These are phyloP conservation scores for Rhodotorula babjevae DNA, from an alignment of 768 basidiomycete genomes.

Conservation along the genomic window DNA sequence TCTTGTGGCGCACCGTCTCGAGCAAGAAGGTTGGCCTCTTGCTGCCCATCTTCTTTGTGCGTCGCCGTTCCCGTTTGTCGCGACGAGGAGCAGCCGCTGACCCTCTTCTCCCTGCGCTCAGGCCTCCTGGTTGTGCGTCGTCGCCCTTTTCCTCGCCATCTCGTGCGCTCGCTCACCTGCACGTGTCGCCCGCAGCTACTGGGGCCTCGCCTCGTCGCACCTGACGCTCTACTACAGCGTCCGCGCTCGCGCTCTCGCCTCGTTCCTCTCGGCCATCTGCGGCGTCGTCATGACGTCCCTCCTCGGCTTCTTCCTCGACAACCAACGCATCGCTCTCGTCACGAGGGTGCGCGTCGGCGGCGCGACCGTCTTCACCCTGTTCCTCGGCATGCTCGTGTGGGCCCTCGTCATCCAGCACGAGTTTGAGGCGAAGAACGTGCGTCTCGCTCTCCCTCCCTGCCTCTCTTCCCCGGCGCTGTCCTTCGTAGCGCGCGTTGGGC, in stretches of 20 bases:
- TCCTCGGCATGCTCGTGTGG: conserved; percentile 15
- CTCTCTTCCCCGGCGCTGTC: too few relatives aligned
- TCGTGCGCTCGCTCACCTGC: neutral
- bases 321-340: neutral
- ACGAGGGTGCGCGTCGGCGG: conserved; percentile 8
- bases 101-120: neutral
- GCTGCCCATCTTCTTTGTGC: conserved; percentile 8
- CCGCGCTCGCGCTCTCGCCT: conserved; percentile 21
- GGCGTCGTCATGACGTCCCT: conserved; percentile 12
- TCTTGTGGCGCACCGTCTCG: neutral
- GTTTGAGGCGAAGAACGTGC: neutral
- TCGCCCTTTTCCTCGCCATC: neutral
- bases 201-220: conserved; percentile 17
- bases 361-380: neutral
- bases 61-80: neutral
- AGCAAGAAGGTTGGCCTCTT: neutral
- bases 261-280: conserved; percentile 13
- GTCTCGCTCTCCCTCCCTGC: neutral
- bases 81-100: neutral
- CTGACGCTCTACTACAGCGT: conserved; percentile 20
- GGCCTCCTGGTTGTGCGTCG: conserved; percentile 13
- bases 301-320: conserved; percentile 28
- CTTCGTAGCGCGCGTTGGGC: too few relatives aligned
- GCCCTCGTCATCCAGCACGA: conserved; percentile 16
- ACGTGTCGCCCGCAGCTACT: neutral